Evolutionary conservation across 2,329 filamentous ascomycete species (phyloP), one percentile per base, ranked within the genome.

Genomic region (Exserohilum turcica): DNA sequence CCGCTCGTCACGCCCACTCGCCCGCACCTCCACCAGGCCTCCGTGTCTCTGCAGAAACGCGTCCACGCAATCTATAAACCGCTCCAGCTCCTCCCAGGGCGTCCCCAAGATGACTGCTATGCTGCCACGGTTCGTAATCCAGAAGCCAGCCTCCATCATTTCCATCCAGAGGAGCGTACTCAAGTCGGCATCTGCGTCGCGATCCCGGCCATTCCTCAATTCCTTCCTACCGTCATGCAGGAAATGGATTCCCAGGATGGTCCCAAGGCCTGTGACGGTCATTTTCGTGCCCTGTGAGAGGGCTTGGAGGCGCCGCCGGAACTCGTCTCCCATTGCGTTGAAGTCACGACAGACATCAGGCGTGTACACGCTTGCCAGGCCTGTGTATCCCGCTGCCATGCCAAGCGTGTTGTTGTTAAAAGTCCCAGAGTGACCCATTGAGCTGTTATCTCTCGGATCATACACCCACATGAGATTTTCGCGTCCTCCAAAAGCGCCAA

Each of bases 391-490:
- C 6, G 83, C 82, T 19, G 77, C 75, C 78, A 87, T 88, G 1
- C 81, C 81, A 6, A 87, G 71, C 2, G 79, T 78, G 67, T 89
- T 89, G 65, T 90, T 89, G 68, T 88, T 88, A 69, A 87, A 88
- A 0, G 86, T 88, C 1, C 86, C 86, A 0, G 84, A 82, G 61
- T 88, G 85, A 0, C 76, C 67, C 9, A 85, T 72, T 0, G 71
- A 67, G 1, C 67, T 73, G 1, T 67, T 52, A 0, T 69, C 64
- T 9, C 78, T 67, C 8, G 83, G 82, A 60, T 85, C 81, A 61
- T 83, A 87, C 6, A 82, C 65, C 0, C 71, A 69, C 84, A 89
- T 87, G 55, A 89, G 78, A 5, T 84, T 79, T 33, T 66, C 66
- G 19, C 78, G 76, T 0, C 87, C 87, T 0, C 87, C 86, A 63